phyloP scores from a whole-genome alignment of 495 filamentous ascomycete genomes.

The Pseudoneurospora amorphoporcata region DNA sequence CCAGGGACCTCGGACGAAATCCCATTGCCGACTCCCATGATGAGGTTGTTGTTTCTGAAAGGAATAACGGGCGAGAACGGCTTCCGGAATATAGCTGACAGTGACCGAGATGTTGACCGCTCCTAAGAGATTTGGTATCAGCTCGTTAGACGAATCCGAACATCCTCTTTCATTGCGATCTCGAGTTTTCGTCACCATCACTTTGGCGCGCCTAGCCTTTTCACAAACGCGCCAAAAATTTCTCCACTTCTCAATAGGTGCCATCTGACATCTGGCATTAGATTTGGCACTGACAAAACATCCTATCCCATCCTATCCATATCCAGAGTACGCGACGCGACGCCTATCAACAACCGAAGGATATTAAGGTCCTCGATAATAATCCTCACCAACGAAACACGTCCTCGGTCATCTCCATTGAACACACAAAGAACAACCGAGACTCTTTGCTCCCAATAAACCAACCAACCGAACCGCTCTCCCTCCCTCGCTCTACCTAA shows the following conservation, averaged over 20 bases:
- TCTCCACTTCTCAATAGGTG: not conserved
- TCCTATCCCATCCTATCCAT: not conserved
- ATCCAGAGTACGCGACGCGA: not conserved
- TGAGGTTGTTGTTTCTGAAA: not conserved
- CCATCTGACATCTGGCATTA: not conserved
- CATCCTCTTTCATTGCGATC: not conserved
- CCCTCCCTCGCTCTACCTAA: not conserved
- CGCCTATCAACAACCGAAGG: not conserved
- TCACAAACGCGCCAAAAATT: not conserved
- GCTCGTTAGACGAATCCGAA: not conserved
- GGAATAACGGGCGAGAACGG: not conserved
- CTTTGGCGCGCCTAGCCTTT: not conserved
- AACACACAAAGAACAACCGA: not conserved
- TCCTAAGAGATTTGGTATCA: not conserved
- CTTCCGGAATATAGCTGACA: not conserved
- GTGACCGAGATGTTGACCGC: not conserved
- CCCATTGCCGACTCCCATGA: not conserved
- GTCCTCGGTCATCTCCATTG: not conserved
- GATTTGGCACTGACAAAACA: not conserved
- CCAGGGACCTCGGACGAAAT: conserved; percentile 15
- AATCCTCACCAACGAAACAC: not conserved
- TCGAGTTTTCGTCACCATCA: not conserved
- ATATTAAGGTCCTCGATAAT: not conserved
- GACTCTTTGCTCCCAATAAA: not conserved
- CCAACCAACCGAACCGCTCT: not conserved